Conservation (phyloP, 2,329 filamentous ascomycete species). For the Alternaria hordeiaustralica region DNA sequence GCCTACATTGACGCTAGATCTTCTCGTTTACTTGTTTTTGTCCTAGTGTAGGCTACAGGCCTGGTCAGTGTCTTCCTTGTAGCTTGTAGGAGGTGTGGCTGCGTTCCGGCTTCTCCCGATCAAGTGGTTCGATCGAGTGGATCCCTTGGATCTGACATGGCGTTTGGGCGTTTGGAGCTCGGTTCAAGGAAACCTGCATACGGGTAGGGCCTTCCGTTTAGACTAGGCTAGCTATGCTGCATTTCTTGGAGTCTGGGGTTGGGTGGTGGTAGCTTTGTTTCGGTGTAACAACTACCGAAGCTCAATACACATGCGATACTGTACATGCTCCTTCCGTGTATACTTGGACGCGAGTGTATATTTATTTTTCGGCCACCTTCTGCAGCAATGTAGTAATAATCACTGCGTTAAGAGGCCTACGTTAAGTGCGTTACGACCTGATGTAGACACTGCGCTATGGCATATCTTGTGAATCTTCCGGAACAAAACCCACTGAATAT, state of each 20-base stretch:
- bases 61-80: neutral
- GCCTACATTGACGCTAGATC: neutral
- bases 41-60: neutral
- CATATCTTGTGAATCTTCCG: neutral
- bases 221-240: slow-evolving; percentile 15
- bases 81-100: neutral
- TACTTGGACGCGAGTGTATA: neutral
- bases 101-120: neutral
- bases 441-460: neutral
- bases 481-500: neutral
- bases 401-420: neutral
- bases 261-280: neutral
- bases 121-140: neutral
- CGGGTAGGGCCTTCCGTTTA: slow-evolving; percentile 4
- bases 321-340: neutral
- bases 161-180: slow-evolving; percentile 6
- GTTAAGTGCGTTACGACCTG: neutral
- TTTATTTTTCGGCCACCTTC: too few relatives aligned
- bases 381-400: neutral
- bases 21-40: neutral
- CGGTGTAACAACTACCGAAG: neutral
- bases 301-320: neutral
- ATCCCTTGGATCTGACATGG: neutral
- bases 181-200: slow-evolving; percentile 1
- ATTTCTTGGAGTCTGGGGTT: slow-evolving; percentile 15